Evolutionary conservation across 1,284 basidiomycete genomes (phyloP).

Genomic region (Cerioporus squamosus): DNA sequence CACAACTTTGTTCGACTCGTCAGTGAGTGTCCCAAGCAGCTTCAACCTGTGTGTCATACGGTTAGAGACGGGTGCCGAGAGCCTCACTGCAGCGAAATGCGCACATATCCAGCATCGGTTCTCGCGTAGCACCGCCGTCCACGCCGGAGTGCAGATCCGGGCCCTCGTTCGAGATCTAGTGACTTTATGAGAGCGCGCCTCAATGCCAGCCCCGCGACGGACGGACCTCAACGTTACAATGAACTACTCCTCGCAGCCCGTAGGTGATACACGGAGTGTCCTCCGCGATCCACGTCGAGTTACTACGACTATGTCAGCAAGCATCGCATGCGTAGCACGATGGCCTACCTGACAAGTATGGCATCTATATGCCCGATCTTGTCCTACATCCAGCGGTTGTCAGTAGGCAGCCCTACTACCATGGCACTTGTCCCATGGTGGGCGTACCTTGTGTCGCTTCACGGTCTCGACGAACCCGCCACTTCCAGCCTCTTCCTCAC

Average conservation of each 20-base stretch:
- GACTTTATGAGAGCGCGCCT: background rate
- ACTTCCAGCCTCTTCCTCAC: constrained; percentile 95
- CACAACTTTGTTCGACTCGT: constrained; percentile 60
- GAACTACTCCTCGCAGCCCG: constrained; percentile 91
- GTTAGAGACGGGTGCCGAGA: background rate
- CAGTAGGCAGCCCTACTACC: background rate
- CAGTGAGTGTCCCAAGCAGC: constrained; percentile 75
- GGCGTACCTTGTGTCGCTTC: constrained; percentile 68
- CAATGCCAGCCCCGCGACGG: no score
- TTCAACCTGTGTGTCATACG: constrained; percentile 65
- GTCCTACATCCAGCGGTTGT: constrained; percentile 46
- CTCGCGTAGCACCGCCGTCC: constrained; percentile 86
- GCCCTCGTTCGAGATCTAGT: constrained; percentile 64
- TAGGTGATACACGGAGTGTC: constrained; percentile 96
- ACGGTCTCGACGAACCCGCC: constrained; percentile 84
- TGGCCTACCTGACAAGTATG: constrained; percentile 75
- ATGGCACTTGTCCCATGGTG: background rate
- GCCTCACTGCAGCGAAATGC: constrained; percentile 19
- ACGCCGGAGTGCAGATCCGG: constrained; percentile 91
- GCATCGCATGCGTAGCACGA: background rate
- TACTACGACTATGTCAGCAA: constrained; percentile 49
- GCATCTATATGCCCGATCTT: constrained; percentile 85
- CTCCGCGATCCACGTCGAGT: constrained; percentile 97
- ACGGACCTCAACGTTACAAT: constrained; percentile 74
- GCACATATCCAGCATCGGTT: constrained; percentile 94